Evolutionary conservation across 164 flowering plant genomes (phyloP), one percentile per base, ranked within the genome.

Genomic region (Cinnamomum micranthum): DNA sequence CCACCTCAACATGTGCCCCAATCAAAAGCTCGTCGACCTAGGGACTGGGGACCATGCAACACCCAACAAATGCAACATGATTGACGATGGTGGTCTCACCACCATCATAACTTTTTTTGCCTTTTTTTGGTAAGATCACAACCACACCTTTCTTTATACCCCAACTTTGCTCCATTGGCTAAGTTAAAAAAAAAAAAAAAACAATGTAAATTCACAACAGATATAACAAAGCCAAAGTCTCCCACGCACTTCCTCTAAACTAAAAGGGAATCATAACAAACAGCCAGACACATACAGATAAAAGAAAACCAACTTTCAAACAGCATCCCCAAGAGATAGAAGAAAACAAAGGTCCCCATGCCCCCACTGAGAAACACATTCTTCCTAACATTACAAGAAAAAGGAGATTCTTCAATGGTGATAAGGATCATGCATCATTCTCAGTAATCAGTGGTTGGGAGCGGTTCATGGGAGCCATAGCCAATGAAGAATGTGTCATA

Each of bases 401-500:
- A 55, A 55, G 4, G n/a, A 20, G 60, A 55, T 55, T 12, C 60
- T 6, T 19, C 60, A 55, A 17, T 19, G 7, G 60, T 4, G 19
- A 13, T 55, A 55, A 55, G 60, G 60, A 55, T 4, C n/a, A 41
- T 41, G 47, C 68, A 2, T 65, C 27, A 67, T 69, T 47, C 74
- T 71, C 28, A 84, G 75, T 78, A 82, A 50, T 82, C 83, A 14
- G 86, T 71, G 51, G 75, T 52, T 17, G 84, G 86, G 70, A 84
- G 82, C 65, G 77, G 84, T 58, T 84, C 87, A 50, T 84, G 84
- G 14, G 75, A 69, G 78, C 17, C 76, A 23, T 74, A 71, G 19
- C 80, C 75, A 19, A 83, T 83, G 77, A 81, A 81, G 79, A 83
- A 33, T 55, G 58, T 22, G 28, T 83, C 84, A 51, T 85, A 85